Conservation (phyloP, 352 stramenopile genomes). For the Lagenidium giganteum region DNA sequence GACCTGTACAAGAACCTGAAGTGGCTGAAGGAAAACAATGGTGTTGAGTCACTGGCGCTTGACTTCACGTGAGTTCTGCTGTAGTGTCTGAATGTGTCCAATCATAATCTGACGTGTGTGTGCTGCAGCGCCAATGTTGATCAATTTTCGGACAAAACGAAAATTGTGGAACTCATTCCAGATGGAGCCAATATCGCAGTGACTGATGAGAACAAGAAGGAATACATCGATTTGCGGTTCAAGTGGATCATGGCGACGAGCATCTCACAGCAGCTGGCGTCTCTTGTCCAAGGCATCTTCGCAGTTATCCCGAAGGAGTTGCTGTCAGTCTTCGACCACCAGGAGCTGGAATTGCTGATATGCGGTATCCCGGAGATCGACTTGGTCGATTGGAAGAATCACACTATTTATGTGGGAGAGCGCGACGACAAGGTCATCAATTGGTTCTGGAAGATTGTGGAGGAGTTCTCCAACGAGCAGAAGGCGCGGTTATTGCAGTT, state of each 20-base stretch:
- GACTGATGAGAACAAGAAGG: slow-evolving; percentile 96
- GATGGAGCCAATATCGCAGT: slow-evolving; percentile 93
- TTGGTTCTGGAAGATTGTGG: slow-evolving; percentile 98
- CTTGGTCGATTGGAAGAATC: slow-evolving; percentile 92
- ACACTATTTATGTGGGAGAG: slow-evolving; percentile 95
- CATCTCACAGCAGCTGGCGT: slow-evolving; percentile 88
- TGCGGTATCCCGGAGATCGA: slow-evolving; percentile 98
- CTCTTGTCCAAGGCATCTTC: slow-evolving; percentile 94
- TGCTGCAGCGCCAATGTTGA: slow-evolving; percentile 59
- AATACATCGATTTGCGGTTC: slow-evolving; percentile 94
- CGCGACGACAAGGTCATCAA: slow-evolving; percentile 86
- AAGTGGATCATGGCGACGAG: slow-evolving; percentile 80
- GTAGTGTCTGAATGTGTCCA: not conserved
- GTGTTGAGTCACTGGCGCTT: slow-evolving; percentile 70
- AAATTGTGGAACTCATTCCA: slow-evolving; percentile 93
- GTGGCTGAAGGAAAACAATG: slow-evolving; percentile 76
- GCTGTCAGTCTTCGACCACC: slow-evolving; percentile 94
- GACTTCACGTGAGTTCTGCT: slow-evolving; percentile 69
- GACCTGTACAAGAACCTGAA: slow-evolving; percentile 85
- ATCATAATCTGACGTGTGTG: slow-evolving; percentile 7
- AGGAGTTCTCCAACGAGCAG: slow-evolving; percentile 91
- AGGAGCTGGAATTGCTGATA: slow-evolving; percentile 97
- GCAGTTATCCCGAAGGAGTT: slow-evolving; percentile 95
- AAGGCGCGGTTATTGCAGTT: slow-evolving; percentile 97
- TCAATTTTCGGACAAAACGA: slow-evolving; percentile 63